A percentile compares a stretch with the other conserved stretches of the same genome.
Evolutionary conservation across 768 basidiomycete genomes (phyloP).

Genomic region (Lactarius akahatsu): DNA sequence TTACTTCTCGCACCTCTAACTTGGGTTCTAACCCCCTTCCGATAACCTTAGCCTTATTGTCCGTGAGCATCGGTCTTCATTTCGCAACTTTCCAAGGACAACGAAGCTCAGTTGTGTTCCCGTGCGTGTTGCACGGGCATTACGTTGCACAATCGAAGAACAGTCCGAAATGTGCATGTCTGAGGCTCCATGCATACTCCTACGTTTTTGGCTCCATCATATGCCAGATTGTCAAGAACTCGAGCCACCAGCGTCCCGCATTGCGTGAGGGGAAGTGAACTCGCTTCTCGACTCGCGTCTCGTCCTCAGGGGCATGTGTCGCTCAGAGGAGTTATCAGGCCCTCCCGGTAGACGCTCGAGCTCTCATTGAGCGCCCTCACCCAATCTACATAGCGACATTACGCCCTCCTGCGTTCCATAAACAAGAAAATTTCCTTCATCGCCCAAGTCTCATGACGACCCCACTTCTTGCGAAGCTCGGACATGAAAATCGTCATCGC

Average conservation of each 20-base stretch:
- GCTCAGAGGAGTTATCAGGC: neutral
- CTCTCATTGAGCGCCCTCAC: neutral
- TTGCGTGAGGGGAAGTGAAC: neutral
- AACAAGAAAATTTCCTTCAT: neutral
- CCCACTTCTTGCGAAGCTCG: neutral
- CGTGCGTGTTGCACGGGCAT: neutral
- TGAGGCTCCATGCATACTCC: neutral
- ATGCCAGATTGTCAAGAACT: neutral
- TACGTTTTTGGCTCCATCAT: neutral
- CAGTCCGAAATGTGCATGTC: neutral
- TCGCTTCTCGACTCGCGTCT: neutral
- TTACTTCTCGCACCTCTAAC: neutral
- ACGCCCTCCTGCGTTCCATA: neutral
- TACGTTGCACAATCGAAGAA: neutral
- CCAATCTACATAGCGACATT: neutral
- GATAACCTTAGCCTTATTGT: neutral
- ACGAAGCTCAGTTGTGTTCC: neutral
- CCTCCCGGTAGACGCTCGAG: neutral
- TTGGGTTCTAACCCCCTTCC: neutral
- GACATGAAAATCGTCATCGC: slow-evolving; percentile 3
- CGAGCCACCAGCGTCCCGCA: too few species aligned
- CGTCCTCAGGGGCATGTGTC: neutral
- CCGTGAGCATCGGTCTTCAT: neutral
- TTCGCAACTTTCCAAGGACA: neutral
- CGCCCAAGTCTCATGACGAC: neutral